Conservation (phyloP, 2,329 filamentous ascomycete genomes). For the Botrytis pseudocinerea region DNA sequence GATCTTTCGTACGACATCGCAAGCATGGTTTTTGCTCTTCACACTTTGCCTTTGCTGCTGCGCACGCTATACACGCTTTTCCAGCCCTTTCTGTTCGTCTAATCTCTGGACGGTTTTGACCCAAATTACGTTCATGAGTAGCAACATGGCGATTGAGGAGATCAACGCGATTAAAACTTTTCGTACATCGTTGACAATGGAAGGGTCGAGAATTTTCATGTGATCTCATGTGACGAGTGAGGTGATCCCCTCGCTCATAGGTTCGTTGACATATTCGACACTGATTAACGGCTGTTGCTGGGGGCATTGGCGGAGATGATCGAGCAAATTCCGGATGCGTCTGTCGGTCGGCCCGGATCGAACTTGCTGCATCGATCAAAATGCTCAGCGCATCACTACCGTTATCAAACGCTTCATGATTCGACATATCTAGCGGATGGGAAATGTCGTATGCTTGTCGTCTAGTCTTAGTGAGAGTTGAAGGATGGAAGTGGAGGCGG, state of each 20-base stretch:
- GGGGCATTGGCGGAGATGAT: not conserved
- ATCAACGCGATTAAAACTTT: conserved; percentile 28
- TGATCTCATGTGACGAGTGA: conserved; percentile 26
- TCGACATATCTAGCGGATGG: not conserved
- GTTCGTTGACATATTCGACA: conserved; percentile 30
- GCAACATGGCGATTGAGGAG: conserved; percentile 27
- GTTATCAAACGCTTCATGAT: not conserved
- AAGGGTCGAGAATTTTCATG: conserved; percentile 33
- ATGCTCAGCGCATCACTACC: not conserved
- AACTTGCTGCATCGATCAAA: not conserved
- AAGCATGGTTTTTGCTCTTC: conserved; percentile 31
- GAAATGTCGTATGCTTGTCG: too few species aligned
- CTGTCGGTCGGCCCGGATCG: not conserved
- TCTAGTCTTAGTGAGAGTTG: not conserved
- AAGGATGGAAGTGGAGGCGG: not conserved
- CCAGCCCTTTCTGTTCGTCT: conserved; percentile 26
- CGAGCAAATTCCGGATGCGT: not conserved
- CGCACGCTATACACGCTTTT: conserved; percentile 30
- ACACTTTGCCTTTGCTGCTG: conserved; percentile 30
- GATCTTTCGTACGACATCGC: conserved; percentile 29
- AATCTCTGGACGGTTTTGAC: conserved; percentile 1
- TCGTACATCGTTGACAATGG: conserved; percentile 29
- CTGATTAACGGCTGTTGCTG: conserved; percentile 16
- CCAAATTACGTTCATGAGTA: conserved; percentile 26
- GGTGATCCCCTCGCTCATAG: conserved; percentile 33